Evolutionary conservation across 129 eudicot genomes (phyloP).

Genomic region (Rutidosis leptorrhynchoides): DNA sequence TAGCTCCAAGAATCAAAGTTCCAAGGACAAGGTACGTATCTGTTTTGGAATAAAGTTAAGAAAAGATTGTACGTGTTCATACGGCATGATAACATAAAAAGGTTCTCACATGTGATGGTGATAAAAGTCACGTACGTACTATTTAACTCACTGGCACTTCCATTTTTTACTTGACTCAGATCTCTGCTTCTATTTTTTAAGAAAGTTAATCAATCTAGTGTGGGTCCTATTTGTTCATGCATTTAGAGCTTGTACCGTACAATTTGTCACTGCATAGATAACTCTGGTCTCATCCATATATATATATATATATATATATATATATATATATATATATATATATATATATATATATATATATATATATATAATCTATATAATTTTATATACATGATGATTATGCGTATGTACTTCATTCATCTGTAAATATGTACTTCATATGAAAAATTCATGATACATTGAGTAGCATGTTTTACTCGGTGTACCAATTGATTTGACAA

Average conservation of each 20-base stretch:
- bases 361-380: slow-evolving; percentile 2
- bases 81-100: slow-evolving; percentile 35
- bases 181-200: slow-evolving; percentile 19
- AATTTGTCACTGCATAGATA: slow-evolving; percentile 15
- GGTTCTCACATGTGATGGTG: slow-evolving; percentile 43
- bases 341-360: too few species aligned
- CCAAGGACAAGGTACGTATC: slow-evolving; percentile 25
- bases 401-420: slow-evolving; percentile 22
- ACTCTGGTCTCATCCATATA: too few species aligned
- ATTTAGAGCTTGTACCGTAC: slow-evolving; percentile 29
- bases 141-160: slow-evolving; percentile 20
- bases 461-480: neutral
- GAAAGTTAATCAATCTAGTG: slow-evolving; percentile 15
- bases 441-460: neutral
- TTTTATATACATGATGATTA: slow-evolving; percentile 15
- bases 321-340: too few species aligned
- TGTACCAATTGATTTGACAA: neutral
- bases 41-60: slow-evolving; percentile 25
- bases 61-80: slow-evolving; percentile 29
- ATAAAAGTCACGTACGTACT: slow-evolving; percentile 42
- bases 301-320: too few species aligned
- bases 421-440: slow-evolving; percentile 15
- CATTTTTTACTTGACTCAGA: slow-evolving; percentile 27
- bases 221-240: slow-evolving; percentile 24
- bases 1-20: slow-evolving; percentile 25